Evolutionary conservation across 2,329 filamentous ascomycete genomes (phyloP), one percentile per base, ranked within the genome.

Genomic region (Penicillium sp.): DNA sequence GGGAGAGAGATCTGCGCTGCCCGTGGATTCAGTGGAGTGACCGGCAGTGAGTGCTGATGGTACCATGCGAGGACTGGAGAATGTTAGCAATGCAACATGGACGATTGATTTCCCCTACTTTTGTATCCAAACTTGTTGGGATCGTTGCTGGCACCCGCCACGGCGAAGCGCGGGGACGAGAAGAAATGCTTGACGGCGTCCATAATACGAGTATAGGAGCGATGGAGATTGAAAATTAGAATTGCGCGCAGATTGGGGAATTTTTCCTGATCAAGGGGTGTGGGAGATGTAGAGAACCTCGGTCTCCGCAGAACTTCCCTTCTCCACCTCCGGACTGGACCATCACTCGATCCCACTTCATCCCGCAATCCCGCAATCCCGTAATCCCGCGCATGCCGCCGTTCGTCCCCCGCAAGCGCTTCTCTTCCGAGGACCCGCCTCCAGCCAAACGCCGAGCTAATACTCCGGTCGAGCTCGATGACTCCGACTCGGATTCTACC

Each of bases 111-210:
- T 13, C 10, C 57, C 69, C 41, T 64, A 89, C 88, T 80, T 71
- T 87, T 89, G 65, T 95, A 84, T 15, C 92, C 90, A 58, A 84
- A 95, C 64, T 95, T 95, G 59, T 73, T 70, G 27, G 84, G 73
- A 66, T 94, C 87, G 35, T 84, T 85, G 60, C 84, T 90, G 25
- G 90, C 90, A 54, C 90, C 90, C 13, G 89, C 87, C 17, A 95
- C 90, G 41, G 90, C 89, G 62, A 90, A 95, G 50, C 76, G 73
- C 16, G 82, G 77, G 6, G 82, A 83, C 3, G 78, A 74, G 70
- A 95, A 94, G 74, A 95, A 95, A 9, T 74, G 73, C 47, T 79
- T 80, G 30, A 87, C 80, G 30, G 83, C 77, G 12, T 56, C 55
- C 58, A 62, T 62, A 11, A 14, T 42, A 32, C n/a, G n/a, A n/a